Percentiles rank a stretch among this genome's conserved stretches.
phyloP scores from a whole-genome alignment of 495 filamentous ascomycete species.

The Penicillium ochrochloron region DNA sequence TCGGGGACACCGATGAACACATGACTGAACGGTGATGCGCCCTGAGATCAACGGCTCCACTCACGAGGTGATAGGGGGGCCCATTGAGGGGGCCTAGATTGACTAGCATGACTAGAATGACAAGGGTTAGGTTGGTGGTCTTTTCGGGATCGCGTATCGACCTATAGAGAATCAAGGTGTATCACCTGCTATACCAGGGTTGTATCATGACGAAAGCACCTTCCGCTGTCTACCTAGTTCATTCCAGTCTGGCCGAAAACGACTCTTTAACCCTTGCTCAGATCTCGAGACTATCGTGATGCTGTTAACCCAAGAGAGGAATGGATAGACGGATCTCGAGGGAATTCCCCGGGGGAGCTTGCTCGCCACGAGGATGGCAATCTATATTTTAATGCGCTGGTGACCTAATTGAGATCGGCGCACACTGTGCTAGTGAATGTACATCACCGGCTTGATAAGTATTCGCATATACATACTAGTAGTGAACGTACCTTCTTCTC shows the following conservation, averaged over 20 bases:
- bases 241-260: background rate
- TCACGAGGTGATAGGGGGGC: background rate
- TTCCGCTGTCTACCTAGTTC: background rate
- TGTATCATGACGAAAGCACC: conserved; percentile 4
- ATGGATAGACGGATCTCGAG: background rate
- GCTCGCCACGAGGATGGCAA: background rate
- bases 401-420: background rate
- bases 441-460: background rate
- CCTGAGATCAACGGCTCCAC: background rate
- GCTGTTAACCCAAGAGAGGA: background rate
- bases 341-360: background rate
- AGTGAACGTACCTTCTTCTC: background rate
- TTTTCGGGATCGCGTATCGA: background rate
- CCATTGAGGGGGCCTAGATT: background rate
- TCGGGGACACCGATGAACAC: background rate
- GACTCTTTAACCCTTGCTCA: background rate
- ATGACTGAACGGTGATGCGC: conserved; percentile 12
- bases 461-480: background rate
- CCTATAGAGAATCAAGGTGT: background rate
- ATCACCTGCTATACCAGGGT: background rate
- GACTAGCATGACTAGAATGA: background rate
- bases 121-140: background rate
- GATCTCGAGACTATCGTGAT: background rate
- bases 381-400: background rate
- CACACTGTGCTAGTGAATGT: background rate